phyloP scores from a whole-genome alignment of 2,329 filamentous ascomycete species.

The Aphanocladium album region DNA sequence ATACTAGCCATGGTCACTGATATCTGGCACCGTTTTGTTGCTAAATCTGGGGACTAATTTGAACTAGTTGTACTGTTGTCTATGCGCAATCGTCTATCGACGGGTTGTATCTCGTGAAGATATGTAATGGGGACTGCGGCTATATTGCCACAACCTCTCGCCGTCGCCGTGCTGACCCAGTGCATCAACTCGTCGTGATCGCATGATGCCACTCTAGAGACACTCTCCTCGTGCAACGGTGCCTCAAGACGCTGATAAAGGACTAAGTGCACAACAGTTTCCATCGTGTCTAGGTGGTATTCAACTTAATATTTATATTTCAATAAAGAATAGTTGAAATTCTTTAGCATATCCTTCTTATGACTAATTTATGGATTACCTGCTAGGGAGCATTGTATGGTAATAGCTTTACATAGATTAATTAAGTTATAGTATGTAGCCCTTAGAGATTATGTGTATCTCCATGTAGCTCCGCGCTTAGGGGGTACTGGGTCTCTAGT shows the following conservation, averaged over 20 bases:
- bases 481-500: background rate
- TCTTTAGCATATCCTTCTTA: background rate
- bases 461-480: background rate
- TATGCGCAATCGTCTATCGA: too few relatives aligned
- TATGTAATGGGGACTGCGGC: slow-evolving; percentile 81
- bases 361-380: background rate
- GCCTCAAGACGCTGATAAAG: slow-evolving; percentile 90
- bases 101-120: slow-evolving; percentile 87
- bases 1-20: too few relatives aligned
- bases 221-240: slow-evolving; percentile 57
- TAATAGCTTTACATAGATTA: background rate
- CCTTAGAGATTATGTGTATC: background rate
- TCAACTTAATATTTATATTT: background rate
- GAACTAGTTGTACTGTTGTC: too few relatives aligned
- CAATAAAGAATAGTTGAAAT: background rate
- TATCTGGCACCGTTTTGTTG: too few relatives aligned
- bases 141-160: slow-evolving; percentile 80
- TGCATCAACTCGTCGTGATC: slow-evolving; percentile 49
- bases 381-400: background rate
- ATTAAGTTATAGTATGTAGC: background rate
- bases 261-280: slow-evolving; percentile 89
- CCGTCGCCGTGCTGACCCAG: slow-evolving; percentile 62
- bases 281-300: slow-evolving; percentile 75
- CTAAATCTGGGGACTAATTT: too few relatives aligned
- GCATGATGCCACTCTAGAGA: slow-evolving; percentile 40